These are phyloP conservation scores for Hymenoscyphus linearis DNA, from an alignment of 2,329 filamentous ascomycete genomes.

Conservation along the genomic window DNA sequence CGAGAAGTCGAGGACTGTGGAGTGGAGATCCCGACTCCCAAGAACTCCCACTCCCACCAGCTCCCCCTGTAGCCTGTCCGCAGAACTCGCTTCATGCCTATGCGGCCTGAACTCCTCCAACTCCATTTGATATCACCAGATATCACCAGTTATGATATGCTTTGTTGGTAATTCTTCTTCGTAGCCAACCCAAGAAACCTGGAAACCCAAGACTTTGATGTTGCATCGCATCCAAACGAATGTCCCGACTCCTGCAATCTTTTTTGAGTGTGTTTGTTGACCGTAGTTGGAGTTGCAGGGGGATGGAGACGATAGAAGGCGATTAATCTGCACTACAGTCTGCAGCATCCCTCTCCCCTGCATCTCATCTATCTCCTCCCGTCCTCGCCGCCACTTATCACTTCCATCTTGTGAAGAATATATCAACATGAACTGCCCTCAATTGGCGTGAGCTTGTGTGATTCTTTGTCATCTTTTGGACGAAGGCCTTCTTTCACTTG, in stretches of 20 bases:
- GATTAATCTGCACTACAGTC: background rate
- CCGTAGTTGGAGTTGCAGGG: background rate
- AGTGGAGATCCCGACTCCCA: too few relatives aligned
- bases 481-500: background rate
- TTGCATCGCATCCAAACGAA: background rate
- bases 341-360: background rate
- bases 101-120: too few relatives aligned
- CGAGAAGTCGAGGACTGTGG: too few relatives aligned
- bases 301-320: background rate
- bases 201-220: background rate
- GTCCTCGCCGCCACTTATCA: background rate
- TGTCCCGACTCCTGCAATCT: background rate
- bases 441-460: background rate
- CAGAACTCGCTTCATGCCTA: too few relatives aligned
- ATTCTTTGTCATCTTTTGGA: background rate
- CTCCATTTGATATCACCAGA: too few relatives aligned
- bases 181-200: background rate
- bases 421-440: background rate
- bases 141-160: too few relatives aligned
- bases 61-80: too few relatives aligned
- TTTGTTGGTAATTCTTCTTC: too few relatives aligned
- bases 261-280: background rate
- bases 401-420: background rate
- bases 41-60: too few relatives aligned
- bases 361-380: background rate